Percentiles rank a stretch among this genome's conserved stretches.
phyloP scores from a whole-genome alignment of 805 yeast genomes.

The Zygotorulaspora chibaensis region DNA sequence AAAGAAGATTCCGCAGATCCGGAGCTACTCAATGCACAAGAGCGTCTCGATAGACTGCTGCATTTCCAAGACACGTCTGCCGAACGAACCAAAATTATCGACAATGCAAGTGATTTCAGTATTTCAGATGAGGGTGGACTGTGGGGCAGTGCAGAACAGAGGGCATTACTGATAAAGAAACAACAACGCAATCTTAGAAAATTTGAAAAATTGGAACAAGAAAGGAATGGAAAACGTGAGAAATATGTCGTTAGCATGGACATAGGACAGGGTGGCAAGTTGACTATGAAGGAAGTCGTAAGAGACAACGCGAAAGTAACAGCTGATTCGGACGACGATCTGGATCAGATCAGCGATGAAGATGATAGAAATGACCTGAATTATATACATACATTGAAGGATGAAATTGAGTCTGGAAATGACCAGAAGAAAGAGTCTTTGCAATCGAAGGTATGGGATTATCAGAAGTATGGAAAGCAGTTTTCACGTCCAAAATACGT shows the following conservation, averaged over 20 bases:
- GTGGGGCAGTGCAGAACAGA: constrained; percentile 83
- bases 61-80: constrained; percentile 82
- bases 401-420: constrained; percentile 18
- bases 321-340: constrained; percentile 31
- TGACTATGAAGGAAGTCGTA: constrained; percentile 51
- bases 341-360: constrained; percentile 37
- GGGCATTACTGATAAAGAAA: constrained; percentile 79
- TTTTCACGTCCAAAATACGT: constrained; percentile 53
- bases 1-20: constrained; percentile 45
- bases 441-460: constrained; percentile 54
- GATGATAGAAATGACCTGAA: constrained; percentile 34
- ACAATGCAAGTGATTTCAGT: constrained; percentile 77
- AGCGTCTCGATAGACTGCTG: constrained; percentile 65
- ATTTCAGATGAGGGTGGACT: constrained; percentile 51
- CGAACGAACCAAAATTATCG: constrained; percentile 88
- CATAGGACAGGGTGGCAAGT: constrained; percentile 73
- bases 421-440: constrained; percentile 20
- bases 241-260: constrained; percentile 71
- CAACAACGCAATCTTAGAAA: constrained; percentile 74
- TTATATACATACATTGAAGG: constrained; percentile 27
- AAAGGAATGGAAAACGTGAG: constrained; percentile 64
- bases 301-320: constrained; percentile 20
- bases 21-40: constrained; percentile 65
- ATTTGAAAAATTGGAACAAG: constrained; percentile 53
- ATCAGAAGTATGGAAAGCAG: constrained; percentile 46